Evolutionary conservation across 2,329 filamentous ascomycete genomes (phyloP).

Genomic region (Coniochaeta pulveracea): DNA sequence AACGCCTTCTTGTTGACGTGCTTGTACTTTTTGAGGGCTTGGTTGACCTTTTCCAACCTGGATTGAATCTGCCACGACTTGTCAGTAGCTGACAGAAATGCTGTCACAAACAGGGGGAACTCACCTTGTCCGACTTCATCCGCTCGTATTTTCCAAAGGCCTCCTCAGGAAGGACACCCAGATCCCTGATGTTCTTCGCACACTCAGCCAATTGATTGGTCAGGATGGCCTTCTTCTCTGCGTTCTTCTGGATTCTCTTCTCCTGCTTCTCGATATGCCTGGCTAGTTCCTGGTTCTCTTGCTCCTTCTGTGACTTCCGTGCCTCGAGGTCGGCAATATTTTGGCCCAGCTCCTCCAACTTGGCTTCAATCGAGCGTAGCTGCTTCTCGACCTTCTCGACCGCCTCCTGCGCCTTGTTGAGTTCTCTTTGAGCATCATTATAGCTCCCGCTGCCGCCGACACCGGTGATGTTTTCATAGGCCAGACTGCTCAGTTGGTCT

Average conservation of each 20-base stretch:
- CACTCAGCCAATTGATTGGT: slow-evolving; percentile 70
- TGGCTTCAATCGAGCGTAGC: slow-evolving; percentile 62
- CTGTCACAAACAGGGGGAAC: slow-evolving; percentile 13
- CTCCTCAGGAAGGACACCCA: slow-evolving; percentile 88
- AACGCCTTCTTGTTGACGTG: slow-evolving; percentile 99
- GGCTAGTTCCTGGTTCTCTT: slow-evolving; percentile 64
- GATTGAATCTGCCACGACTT: slow-evolving; percentile 35
- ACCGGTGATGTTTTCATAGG: slow-evolving; percentile 49
- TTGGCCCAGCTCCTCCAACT: slow-evolving; percentile 44
- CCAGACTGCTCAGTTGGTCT: slow-evolving; percentile 71
- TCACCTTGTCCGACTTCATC: slow-evolving; percentile 65
- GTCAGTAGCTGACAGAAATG: slow-evolving; percentile 7
- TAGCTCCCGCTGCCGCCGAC: slow-evolving; percentile 55
- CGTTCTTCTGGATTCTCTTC: slow-evolving; percentile 82
- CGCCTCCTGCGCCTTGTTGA: slow-evolving; percentile 63
- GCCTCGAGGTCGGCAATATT: slow-evolving; percentile 45
- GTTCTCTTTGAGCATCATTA: slow-evolving; percentile 68
- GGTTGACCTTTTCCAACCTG: slow-evolving; percentile 81
- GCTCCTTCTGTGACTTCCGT: slow-evolving; percentile 52
- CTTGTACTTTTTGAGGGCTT: slow-evolving; percentile 89
- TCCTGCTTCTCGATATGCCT: slow-evolving; percentile 74
- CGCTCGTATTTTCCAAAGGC: slow-evolving; percentile 85
- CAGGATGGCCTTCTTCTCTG: slow-evolving; percentile 75
- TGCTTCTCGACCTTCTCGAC: slow-evolving; percentile 57
- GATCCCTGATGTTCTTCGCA: slow-evolving; percentile 78